Base-by-base conservation (phyloP, 257 asterid genomes). In the Fraxinus cuspidata region DNA sequence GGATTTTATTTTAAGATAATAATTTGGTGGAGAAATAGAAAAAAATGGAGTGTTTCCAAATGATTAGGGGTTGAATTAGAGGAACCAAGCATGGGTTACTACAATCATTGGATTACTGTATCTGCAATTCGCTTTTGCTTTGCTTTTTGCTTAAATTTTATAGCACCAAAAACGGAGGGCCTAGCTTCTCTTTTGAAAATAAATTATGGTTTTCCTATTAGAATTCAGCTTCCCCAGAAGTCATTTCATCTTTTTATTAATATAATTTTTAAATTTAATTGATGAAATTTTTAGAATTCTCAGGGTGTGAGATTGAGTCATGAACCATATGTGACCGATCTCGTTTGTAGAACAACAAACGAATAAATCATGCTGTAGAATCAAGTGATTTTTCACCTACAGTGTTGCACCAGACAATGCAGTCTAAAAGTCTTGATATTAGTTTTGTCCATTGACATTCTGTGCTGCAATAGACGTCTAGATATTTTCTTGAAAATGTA, bases 21-120 rank as follows among this genome's bases (percentile, higher is more conserved):
- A 21, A 58, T 58, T 58, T 58, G 31, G 29, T 63, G 84, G 47
- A 44, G 79, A 73, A 72, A 19, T 44, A 60, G 81, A 42, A 58
- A 69, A 40, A 69, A 25, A 73, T 42, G 37, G 80, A 78, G 64
- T 8, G 63, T 66, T 72, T 19, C 11, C 74, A 65, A 86, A 89
- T 89, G 87, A 88, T 89, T 81, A 84, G 84, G 44, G 85, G 87
- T 93, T 91, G 93, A 87, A 89, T 77, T 86, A 73, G 86, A 74
- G 85, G 86, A 80, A 79, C 77, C 40, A 83, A 87, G 97, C 94
- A 89, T 91, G 92, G 86, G 85, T n/a, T 84, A 79, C 75, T 71
- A 89, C 85, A 79, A 89, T 90, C 74, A 90, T 88, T 88, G 84
- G 87, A 73, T 64, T 74, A 56, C 81, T 86, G 78, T 79, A 72